These are phyloP conservation scores for Galeopsis tetrahit DNA, from an alignment of 257 asterid species.

Conservation along the genomic window DNA sequence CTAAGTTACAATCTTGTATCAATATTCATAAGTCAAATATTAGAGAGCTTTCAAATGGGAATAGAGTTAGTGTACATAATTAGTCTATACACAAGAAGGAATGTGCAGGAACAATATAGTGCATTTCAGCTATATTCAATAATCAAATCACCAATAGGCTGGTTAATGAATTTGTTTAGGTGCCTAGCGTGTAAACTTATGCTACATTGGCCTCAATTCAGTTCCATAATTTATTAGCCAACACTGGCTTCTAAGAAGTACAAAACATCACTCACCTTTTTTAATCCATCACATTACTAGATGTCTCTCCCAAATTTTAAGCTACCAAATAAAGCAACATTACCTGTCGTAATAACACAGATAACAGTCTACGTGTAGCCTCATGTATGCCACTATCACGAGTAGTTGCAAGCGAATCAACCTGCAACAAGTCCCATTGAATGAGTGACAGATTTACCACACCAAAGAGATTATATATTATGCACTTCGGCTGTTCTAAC, in stretches of 20 bases:
- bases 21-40: not conserved
- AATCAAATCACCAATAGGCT: conserved; percentile 9
- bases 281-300: not conserved
- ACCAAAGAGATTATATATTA: conserved; percentile 17
- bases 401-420: conserved; percentile 91
- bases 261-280: conserved; percentile 1
- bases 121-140: not conserved
- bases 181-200: not conserved
- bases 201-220: not conserved
- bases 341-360: conserved; percentile 94
- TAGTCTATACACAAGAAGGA: not conserved
- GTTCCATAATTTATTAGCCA: not conserved
- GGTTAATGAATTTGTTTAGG: too few relatives aligned
- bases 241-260: conserved; percentile 3
- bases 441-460: conserved; percentile 10
- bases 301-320: conserved; percentile 13
- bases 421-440: conserved; percentile 49
- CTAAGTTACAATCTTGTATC: not conserved
- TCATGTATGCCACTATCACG: conserved; percentile 96
- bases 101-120: not conserved
- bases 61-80: not conserved
- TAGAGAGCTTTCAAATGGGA: not conserved
- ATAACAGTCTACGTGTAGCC: conserved; percentile 88
- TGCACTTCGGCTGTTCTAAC: conserved; percentile 22
- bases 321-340: conserved; percentile 27